Evolutionary conservation across 1,139 yeast species (phyloP), one percentile per base, ranked within the genome.

Genomic region (Saccharomyces uvarum): DNA sequence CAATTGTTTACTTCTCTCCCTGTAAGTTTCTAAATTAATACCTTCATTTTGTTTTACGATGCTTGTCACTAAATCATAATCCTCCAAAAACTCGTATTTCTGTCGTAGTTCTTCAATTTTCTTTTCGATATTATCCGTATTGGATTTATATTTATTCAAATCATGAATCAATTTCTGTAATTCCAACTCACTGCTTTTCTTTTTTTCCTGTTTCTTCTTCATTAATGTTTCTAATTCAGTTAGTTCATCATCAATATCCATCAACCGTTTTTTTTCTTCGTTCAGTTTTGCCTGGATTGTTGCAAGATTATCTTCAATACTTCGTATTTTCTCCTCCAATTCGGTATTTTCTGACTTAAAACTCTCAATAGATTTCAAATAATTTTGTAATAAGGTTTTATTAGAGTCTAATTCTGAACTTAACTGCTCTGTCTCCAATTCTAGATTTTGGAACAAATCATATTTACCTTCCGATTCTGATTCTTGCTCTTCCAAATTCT

Each of bases 241-340:
- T 51, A 90, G 75, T 67, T 91, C 97, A 57, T 87, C 95, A 66
- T 87, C 85, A 50, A 88, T 76, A 2, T 93, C 93, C 48, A 83
- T 66, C 53, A 87, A 71, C 54, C 79, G 80, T 7, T 82, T 77
- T 60, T 78, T 81, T 65, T 88, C 96, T 0, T 73, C 67, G 1
- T 64, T 69, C 14, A 81, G 71, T 31, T 72, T 65, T 0, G 65
- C 70, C 6, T 60, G 61, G 11, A 63, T 54, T 14, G 51, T 53
- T 7, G 47, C 46, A 4, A 66, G 49, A 21, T 54, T 31, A 14
- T 27, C 50, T 21, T 57, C 49, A 5, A 16, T 53, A 4, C 32
- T 4, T 33, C 58, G 56, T 2, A 78, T 65, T 21, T 74, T 72
- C 3, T 58, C 55, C 13, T 69, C 69, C 6, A 70, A 63, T 3